Conservation (phyloP, 2,329 filamentous ascomycete genomes). For the Calcarisporium arbuscula region DNA sequence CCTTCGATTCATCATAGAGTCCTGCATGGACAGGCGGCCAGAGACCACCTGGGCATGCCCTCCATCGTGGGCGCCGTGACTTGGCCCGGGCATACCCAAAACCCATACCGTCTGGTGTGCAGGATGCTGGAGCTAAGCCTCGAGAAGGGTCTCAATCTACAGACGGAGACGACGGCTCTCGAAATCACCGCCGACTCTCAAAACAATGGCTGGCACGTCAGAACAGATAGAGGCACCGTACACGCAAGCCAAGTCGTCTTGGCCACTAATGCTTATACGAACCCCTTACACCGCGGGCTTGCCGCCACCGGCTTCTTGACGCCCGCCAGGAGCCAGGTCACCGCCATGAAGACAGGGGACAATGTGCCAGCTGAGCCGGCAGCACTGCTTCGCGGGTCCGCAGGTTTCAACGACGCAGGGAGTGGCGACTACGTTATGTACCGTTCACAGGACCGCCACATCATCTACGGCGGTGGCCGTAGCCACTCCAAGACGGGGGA, state of each 20-base stretch:
- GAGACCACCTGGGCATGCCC: slow-evolving; percentile 10
- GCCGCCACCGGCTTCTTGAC: slow-evolving; percentile 37
- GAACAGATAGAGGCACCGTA: slow-evolving; percentile 37
- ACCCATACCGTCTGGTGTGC: slow-evolving; percentile 16
- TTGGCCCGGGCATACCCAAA: slow-evolving; percentile 15
- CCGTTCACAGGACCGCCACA: slow-evolving; percentile 22
- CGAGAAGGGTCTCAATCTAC: slow-evolving; percentile 39
- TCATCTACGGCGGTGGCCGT: slow-evolving; percentile 19
- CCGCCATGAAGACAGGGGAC: slow-evolving; percentile 26
- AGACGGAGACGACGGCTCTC: slow-evolving; percentile 43
- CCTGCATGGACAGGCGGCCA: slow-evolving; percentile 13
- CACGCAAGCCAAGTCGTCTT: slow-evolving; percentile 37
- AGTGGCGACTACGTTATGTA: slow-evolving; percentile 32
- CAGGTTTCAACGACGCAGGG: slow-evolving; percentile 17
- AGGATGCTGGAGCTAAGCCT: slow-evolving; percentile 40
- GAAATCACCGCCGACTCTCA: slow-evolving; percentile 11
- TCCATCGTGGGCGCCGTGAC: slow-evolving; percentile 16
- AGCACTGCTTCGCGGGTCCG: slow-evolving; percentile 15
- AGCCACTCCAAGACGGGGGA: slow-evolving; percentile 19
- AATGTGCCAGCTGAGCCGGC: slow-evolving; percentile 19
- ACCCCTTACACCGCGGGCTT: slow-evolving; percentile 33
- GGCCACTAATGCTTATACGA: slow-evolving; percentile 49
- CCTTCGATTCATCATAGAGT: neutral
- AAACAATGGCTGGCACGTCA: slow-evolving; percentile 27
- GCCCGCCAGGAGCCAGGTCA: slow-evolving; percentile 44